Evolutionary conservation across 2,329 filamentous ascomycete genomes (phyloP).

Genomic region (Aspergillus ochraceus): DNA sequence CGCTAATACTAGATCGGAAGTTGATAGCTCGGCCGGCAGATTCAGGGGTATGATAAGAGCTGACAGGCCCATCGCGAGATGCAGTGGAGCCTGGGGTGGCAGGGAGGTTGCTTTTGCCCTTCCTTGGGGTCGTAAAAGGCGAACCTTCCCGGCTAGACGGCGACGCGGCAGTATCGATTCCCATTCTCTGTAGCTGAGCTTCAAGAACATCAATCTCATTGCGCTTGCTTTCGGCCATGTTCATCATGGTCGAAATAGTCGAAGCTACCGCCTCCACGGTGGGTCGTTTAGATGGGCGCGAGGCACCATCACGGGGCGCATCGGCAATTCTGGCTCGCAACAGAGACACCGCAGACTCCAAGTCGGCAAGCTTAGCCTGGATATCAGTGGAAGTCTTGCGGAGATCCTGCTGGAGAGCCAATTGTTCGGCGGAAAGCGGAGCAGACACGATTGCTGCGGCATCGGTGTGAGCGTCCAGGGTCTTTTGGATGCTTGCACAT

Average conservation of each 20-base stretch:
- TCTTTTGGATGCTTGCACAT: constrained; percentile 74
- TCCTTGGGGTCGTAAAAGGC: constrained; percentile 39
- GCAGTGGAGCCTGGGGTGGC: constrained; percentile 40
- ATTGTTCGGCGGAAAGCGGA: constrained; percentile 80
- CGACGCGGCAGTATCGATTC: constrained; percentile 42
- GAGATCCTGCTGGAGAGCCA: constrained; percentile 79
- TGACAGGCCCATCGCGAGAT: constrained; percentile 33
- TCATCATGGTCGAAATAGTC: constrained; percentile 90
- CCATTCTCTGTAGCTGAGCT: constrained; percentile 75
- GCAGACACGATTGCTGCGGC: constrained; percentile 67
- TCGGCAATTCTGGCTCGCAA: constrained; percentile 76
- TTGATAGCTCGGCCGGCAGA: constrained; percentile 32
- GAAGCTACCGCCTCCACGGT: constrained; percentile 90
- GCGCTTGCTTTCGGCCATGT: constrained; percentile 86
- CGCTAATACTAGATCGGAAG: constrained; percentile 38
- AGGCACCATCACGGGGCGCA: constrained; percentile 49
- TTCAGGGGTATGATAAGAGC: constrained; percentile 44
- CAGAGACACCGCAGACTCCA: constrained; percentile 76
- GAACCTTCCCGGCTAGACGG: constrained; percentile 37
- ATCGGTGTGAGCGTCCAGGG: constrained; percentile 70
- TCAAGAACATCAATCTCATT: constrained; percentile 90
- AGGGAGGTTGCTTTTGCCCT: constrained; percentile 32
- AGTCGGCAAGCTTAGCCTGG: constrained; percentile 70
- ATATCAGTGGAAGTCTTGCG: constrained; percentile 73
- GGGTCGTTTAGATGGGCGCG: constrained; percentile 55